phyloP scores from a whole-genome alignment of 2,329 filamentous ascomycete species.

The Hypocrella siamensis region DNA sequence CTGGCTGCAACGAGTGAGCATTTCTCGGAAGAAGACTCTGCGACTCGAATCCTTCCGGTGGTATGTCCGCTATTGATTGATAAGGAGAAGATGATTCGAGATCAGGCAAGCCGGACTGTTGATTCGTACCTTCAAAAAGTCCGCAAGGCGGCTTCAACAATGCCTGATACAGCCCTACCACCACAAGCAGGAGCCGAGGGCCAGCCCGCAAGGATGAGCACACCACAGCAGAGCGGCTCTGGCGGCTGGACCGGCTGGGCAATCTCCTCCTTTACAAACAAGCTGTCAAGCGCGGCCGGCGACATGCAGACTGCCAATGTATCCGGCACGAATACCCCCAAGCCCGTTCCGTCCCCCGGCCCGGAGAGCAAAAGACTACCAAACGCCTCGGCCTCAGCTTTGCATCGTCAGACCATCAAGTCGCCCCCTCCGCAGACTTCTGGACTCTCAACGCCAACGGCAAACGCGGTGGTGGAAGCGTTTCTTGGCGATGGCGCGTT shows the following conservation, averaged over 20 bases:
- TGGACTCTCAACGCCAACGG: constrained; percentile 30
- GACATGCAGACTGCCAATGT: constrained; percentile 56
- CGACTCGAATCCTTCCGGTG: constrained; percentile 64
- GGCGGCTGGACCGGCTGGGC: constrained; percentile 81
- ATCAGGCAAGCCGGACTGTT: constrained; percentile 79
- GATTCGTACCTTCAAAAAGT: constrained; percentile 75
- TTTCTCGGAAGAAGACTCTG: constrained; percentile 83
- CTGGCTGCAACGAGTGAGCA: constrained; percentile 71
- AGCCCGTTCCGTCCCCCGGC: constrained; percentile 23
- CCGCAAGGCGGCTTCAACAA: constrained; percentile 57
- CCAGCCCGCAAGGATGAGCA: constrained; percentile 58
- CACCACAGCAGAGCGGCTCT: constrained; percentile 48
- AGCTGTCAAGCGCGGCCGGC: constrained; percentile 67
- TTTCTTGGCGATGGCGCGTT: constrained; percentile 40
- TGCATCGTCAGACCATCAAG: constrained; percentile 44
- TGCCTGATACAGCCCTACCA: constrained; percentile 70
- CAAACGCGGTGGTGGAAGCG: constrained; percentile 27
- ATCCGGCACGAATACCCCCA: constrained; percentile 23
- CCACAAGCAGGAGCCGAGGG: constrained; percentile 39
- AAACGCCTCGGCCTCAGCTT: constrained; percentile 37
- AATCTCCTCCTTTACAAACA: constrained; percentile 96
- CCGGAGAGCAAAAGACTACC: constrained; percentile 19
- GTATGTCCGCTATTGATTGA: constrained; percentile 78
- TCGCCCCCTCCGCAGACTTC: constrained; percentile 32
- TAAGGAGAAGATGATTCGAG: constrained; percentile 87